phyloP scores from a whole-genome alignment of 805 yeast species.

The Barnettozyma californica region DNA sequence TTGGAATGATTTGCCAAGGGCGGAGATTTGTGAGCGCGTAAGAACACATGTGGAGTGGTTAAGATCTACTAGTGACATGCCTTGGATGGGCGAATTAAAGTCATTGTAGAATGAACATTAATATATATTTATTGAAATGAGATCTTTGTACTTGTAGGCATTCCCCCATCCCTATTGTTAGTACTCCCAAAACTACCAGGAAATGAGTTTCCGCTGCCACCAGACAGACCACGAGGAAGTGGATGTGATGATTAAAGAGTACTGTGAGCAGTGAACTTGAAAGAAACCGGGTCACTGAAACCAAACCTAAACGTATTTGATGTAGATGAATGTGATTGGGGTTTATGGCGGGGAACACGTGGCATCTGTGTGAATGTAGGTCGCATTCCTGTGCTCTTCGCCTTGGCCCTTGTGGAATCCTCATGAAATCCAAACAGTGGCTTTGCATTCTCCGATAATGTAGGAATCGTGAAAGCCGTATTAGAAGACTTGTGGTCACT shows the following conservation, averaged over 20 bases:
- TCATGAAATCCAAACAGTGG: background rate
- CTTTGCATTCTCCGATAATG: background rate
- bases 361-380: background rate
- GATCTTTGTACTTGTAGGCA: background rate
- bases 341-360: background rate
- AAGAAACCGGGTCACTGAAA: background rate
- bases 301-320: background rate
- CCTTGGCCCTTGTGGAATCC: background rate
- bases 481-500: background rate
- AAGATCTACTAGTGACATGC: constrained; percentile 25
- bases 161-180: too few species aligned
- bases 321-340: background rate
- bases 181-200: too few species aligned
- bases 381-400: background rate
- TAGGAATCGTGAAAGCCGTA: background rate
- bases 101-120: constrained; percentile 15
- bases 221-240: background rate
- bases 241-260: background rate
- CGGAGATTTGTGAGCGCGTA: constrained; percentile 19
- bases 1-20: constrained; percentile 22
- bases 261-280: background rate
- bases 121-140: background rate
- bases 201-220: background rate
- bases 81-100: constrained; percentile 24
- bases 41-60: constrained; percentile 25